A percentile compares a stretch with the other conserved stretches of the same genome.
These are phyloP conservation scores for Bifiguratus adelaidae DNA, from an alignment of 192 early-diverging fungal species.

Conservation along the genomic window DNA sequence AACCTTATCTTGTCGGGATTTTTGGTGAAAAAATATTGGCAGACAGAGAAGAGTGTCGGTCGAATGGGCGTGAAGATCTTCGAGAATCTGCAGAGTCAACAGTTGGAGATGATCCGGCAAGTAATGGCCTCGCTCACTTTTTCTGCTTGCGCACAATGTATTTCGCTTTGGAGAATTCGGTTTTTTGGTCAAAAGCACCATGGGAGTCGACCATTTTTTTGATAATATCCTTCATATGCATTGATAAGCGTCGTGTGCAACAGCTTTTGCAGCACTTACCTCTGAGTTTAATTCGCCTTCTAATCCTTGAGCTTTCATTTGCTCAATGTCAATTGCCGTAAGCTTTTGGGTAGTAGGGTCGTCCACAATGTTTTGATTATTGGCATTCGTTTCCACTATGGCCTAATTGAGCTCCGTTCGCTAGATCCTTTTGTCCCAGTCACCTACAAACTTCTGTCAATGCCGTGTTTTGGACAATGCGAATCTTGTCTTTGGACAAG, in stretches of 20 bases:
- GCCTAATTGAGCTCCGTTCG: conserved; percentile 4
- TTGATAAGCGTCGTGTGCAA: not conserved
- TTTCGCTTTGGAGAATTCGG: conserved; percentile 92
- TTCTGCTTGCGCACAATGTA: conserved; percentile 81
- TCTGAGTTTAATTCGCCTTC: conserved; percentile 54
- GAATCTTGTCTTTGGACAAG: conserved; percentile 40
- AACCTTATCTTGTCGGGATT: conserved; percentile 66
- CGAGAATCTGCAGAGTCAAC: conserved; percentile 45
- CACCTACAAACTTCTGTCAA: conserved; percentile 21
- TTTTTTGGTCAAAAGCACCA: conserved; percentile 83
- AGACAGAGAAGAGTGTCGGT: conserved; percentile 65
- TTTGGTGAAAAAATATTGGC: conserved; percentile 65
- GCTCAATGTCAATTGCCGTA: conserved; percentile 70
- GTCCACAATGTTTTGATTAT: conserved; percentile 77
- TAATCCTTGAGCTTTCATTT: conserved; percentile 61
- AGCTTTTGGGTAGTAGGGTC: conserved; percentile 66
- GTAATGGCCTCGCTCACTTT: conserved; percentile 31
- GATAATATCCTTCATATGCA: conserved; percentile 54
- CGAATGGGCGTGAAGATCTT: conserved; percentile 70
- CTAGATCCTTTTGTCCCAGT: too few species aligned
- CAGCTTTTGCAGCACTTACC: not conserved
- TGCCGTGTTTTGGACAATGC: conserved; percentile 17
- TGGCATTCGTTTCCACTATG: conserved; percentile 63
- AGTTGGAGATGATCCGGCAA: not conserved
- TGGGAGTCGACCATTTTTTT: conserved; percentile 72